A percentile compares a stretch with the other conserved stretches of the same genome.
Conservation (phyloP, 164 flowering plant genomes). For the Magnolia sinica region DNA sequence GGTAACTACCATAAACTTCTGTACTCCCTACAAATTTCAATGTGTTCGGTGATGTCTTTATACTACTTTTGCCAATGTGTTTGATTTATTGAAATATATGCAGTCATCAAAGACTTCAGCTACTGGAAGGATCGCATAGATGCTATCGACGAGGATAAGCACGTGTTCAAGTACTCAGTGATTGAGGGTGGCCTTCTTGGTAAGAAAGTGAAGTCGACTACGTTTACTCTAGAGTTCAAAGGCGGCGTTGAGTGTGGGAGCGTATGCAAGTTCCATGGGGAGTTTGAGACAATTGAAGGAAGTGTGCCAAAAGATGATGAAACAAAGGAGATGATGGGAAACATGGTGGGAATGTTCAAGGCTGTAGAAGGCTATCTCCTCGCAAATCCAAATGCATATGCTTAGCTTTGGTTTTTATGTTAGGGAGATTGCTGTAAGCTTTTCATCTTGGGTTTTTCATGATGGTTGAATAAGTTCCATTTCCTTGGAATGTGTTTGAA, state of each 20-base stretch:
- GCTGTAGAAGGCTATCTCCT: slow-evolving; percentile 2
- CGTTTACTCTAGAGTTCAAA: slow-evolving; percentile 1
- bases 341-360: slow-evolving; percentile 4
- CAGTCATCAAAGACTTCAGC: slow-evolving; percentile 3
- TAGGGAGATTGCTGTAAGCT: not conserved
- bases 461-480: too few relatives aligned
- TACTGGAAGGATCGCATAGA: slow-evolving; percentile 3
- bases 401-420: not conserved
- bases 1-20: not conserved
- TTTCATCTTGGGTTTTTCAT: too few relatives aligned
- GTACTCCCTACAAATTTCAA: too few relatives aligned
- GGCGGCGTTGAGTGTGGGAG: not conserved
- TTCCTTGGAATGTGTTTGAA: too few relatives aligned
- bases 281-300: slow-evolving; percentile 2
- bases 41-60: too few relatives aligned
- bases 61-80: too few relatives aligned
- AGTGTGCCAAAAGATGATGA: not conserved
- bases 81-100: not conserved
- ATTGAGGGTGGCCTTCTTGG: slow-evolving; percentile 10
- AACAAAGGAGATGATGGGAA: not conserved
- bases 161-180: not conserved
- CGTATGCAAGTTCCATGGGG: not conserved
- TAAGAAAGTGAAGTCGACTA: slow-evolving; percentile 4
- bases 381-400: slow-evolving; percentile 1
- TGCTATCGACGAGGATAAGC: too few relatives aligned